Percentiles rank a stretch among this genome's conserved stretches.
Evolutionary conservation across 192 early-diverging fungal species (phyloP).

Genomic region (Umbelopsis isabellina): DNA sequence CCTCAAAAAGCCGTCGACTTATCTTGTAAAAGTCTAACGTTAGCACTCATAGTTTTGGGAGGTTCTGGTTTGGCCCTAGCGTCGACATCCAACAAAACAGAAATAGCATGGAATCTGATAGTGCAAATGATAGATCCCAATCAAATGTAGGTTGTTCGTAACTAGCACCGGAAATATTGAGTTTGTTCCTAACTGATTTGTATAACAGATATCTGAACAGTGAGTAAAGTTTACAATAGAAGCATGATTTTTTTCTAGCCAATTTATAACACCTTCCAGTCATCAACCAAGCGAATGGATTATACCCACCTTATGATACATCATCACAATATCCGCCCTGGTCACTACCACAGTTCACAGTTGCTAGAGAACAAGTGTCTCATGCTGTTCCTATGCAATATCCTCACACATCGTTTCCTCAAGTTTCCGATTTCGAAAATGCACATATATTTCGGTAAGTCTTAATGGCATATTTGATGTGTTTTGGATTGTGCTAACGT

Average conservation of each 20-base stretch:
- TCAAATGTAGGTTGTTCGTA: neutral
- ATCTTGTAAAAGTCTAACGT: too few relatives aligned
- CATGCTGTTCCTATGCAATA: conserved; percentile 30
- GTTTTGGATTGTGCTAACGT: neutral
- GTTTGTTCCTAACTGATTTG: neutral
- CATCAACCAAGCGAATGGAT: conserved; percentile 9
- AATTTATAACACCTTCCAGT: neutral
- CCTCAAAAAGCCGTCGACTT: too few relatives aligned
- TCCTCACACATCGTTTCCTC: conserved; percentile 11
- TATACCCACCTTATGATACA: conserved; percentile 25
- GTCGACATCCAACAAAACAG: conserved; percentile 5
- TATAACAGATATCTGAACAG: neutral
- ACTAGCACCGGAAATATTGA: neutral
- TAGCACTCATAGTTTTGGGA: neutral
- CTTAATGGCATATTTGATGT: neutral
- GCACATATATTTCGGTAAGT: conserved; percentile 18
- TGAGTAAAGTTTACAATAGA: neutral
- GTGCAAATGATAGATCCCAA: conserved; percentile 17
- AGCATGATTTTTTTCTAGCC: neutral
- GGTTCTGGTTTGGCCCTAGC: conserved; percentile 17
- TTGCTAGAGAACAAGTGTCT: conserved; percentile 4
- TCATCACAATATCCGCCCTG: conserved; percentile 18
- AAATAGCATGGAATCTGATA: conserved; percentile 23
- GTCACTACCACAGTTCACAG: conserved; percentile 11
- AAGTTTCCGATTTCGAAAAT: conserved; percentile 14